Percentiles rank a stretch among this genome's conserved stretches.
These are phyloP conservation scores for Lipomyces yamadae DNA, from an alignment of 805 yeast species.

Conservation along the genomic window DNA sequence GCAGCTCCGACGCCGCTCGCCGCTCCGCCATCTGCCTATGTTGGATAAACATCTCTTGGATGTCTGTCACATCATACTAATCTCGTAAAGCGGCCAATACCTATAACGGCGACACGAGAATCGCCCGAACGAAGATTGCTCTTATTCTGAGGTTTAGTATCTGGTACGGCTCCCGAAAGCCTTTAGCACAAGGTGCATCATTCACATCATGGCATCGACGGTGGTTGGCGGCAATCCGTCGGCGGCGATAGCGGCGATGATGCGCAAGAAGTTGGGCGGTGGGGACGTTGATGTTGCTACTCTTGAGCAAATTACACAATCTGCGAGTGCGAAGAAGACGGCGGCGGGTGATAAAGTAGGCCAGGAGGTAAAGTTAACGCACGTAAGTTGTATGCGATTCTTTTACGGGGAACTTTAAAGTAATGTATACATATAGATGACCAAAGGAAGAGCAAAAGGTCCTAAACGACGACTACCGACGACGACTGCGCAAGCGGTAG, in stretches of 20 bases:
- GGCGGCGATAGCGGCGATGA: slow-evolving; percentile 25
- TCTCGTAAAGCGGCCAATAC: neutral
- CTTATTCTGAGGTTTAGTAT: neutral
- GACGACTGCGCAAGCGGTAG: neutral
- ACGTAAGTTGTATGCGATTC: slow-evolving; percentile 1
- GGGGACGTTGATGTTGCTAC: neutral
- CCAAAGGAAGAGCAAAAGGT: slow-evolving; percentile 26
- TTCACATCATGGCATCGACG: slow-evolving; percentile 9
- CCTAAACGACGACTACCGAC: slow-evolving; percentile 22
- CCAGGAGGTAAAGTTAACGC: slow-evolving; percentile 10
- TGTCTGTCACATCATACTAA: too few relatives aligned
- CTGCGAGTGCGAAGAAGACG: neutral
- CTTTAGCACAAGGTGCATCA: neutral
- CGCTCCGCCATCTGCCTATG: too few relatives aligned
- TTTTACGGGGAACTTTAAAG: too few relatives aligned
- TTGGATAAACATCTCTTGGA: too few relatives aligned
- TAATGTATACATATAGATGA: slow-evolving; percentile 11
- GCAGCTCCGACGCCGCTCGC: neutral
- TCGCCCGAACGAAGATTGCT: neutral
- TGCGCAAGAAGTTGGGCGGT: slow-evolving; percentile 21
- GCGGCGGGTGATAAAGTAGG: neutral
- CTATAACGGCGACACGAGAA: neutral
- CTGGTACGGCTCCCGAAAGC: neutral
- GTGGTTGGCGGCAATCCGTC: slow-evolving; percentile 6
- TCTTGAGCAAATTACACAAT: neutral